These are phyloP conservation scores for Hypoxylon sp. DNA, from an alignment of 2,329 filamentous ascomycete species.

Conservation along the genomic window DNA sequence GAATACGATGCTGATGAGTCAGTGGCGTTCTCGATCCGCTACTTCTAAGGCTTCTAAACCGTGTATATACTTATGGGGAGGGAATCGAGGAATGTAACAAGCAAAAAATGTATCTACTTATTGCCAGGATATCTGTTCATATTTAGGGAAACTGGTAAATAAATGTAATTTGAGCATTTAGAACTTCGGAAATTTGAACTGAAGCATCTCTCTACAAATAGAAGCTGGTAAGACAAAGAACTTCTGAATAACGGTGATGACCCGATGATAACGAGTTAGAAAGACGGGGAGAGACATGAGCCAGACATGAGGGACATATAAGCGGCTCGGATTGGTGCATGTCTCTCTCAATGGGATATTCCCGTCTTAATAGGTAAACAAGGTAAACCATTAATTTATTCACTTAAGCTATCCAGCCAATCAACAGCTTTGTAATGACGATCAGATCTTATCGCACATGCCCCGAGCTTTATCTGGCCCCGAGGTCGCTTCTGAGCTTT, in stretches of 20 bases:
- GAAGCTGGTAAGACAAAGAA: no score
- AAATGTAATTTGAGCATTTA: slow-evolving; percentile 7
- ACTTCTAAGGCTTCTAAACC: slow-evolving; percentile 47
- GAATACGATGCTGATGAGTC: slow-evolving; percentile 66
- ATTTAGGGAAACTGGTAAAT: slow-evolving; percentile 1
- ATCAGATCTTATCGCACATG: slow-evolving; percentile 31
- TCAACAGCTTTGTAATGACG: slow-evolving; percentile 18
- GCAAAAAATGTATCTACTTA: slow-evolving; percentile 9
- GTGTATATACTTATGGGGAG: slow-evolving; percentile 17
- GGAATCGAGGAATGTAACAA: slow-evolving; percentile 2
- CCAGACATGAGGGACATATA: no score
- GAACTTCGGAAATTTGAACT: neutral
- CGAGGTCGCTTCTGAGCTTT: slow-evolving; percentile 7
- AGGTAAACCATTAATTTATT: neutral
- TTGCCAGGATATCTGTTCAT: neutral
- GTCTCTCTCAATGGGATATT: slow-evolving; percentile 35
- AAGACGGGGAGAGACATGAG: neutral
- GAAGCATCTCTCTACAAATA: no score
- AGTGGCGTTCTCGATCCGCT: slow-evolving; percentile 62
- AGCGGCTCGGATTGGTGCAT: slow-evolving; percentile 9
- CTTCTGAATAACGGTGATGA: no score
- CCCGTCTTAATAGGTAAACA: no score
- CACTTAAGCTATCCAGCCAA: slow-evolving; percentile 29
- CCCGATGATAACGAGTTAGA: neutral
- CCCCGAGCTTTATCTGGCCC: neutral